phyloP scores from a whole-genome alignment of 148 eudicot species.

The Heliosperma pusillum region DNA sequence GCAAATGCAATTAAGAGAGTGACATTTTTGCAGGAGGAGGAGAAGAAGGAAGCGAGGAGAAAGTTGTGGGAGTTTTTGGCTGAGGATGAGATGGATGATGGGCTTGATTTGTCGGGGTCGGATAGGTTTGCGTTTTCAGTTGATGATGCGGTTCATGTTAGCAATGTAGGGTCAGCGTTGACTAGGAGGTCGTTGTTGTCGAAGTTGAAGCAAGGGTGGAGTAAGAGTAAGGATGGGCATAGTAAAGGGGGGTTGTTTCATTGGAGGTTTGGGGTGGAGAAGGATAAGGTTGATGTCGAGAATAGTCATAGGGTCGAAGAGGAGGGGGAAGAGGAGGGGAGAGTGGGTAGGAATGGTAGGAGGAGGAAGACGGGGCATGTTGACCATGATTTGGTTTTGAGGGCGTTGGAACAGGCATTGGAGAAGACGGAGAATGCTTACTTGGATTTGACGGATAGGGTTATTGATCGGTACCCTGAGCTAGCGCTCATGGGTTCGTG shows the following conservation, averaged over 20 bases:
- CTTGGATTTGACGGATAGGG: conserved; percentile 90
- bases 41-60: conserved; percentile 53
- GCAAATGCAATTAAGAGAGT: conserved; percentile 51
- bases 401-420: conserved; percentile 77
- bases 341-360: conserved; percentile 40
- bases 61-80: conserved; percentile 92
- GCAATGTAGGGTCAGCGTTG: conserved; percentile 58
- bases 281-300: conserved; percentile 41
- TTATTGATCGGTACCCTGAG: conserved; percentile 91
- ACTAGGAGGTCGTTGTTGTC: conserved; percentile 70
- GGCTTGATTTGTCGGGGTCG: conserved; percentile 95
- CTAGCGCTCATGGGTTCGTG: conserved; percentile 99
- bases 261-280: conserved; percentile 74
- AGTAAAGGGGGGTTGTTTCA: conserved; percentile 54
- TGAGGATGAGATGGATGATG: conserved; percentile 79
- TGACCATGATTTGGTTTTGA: conserved; percentile 75
- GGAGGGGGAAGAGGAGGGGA: conserved; percentile 39
- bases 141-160: conserved; percentile 77
- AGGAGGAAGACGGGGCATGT: conserved; percentile 65
- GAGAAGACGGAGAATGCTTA: conserved; percentile 77
- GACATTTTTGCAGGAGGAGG: conserved; percentile 50
- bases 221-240: conserved; percentile 48
- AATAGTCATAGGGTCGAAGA: conserved; percentile 39
- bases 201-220: conserved; percentile 74
- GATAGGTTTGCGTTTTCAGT: conserved; percentile 97